Evolutionary conservation across 805 yeast species (phyloP).

Genomic region (Nadsonia fulvescens): DNA sequence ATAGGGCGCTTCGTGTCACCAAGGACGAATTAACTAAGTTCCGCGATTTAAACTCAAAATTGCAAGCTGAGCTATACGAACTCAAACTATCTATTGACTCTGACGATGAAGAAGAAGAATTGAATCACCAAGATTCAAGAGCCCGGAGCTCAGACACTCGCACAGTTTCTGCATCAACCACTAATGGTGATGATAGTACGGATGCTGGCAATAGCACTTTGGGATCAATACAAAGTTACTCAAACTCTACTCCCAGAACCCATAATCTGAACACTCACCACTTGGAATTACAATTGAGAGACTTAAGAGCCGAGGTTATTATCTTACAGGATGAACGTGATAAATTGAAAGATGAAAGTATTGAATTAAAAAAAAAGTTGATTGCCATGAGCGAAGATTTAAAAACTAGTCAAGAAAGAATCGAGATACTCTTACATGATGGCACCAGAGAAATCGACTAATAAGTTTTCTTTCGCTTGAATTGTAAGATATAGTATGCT

Average conservation of each 20-base stretch:
- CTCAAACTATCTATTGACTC: constrained; percentile 27
- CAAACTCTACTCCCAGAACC: too few species aligned
- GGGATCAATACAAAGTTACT: too few species aligned
- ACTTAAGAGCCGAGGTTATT: constrained; percentile 67
- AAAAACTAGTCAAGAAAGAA: constrained; percentile 7
- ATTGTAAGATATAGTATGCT: too few species aligned
- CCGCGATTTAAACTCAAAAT: constrained; percentile 34
- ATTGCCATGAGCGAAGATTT: constrained; percentile 12
- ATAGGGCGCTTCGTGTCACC: constrained; percentile 53
- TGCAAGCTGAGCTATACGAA: constrained; percentile 53
- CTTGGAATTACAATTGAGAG: constrained; percentile 59
- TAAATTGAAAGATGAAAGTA: constrained; percentile 26
- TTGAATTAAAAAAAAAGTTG: constrained; percentile 18
- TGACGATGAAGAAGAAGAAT: too few species aligned
- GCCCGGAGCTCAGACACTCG: too few species aligned
- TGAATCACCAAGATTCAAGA: too few species aligned
- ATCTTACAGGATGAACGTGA: constrained; percentile 74
- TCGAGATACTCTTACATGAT: too few species aligned
- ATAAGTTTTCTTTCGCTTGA: too few species aligned
- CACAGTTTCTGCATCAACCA: too few species aligned
- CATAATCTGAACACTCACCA: constrained; percentile 25
- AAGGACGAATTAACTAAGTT: constrained; percentile 52
- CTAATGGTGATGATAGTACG: too few species aligned
- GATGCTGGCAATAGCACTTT: too few species aligned
- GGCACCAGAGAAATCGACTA: too few species aligned